Base-by-base conservation (phyloP, 768 basidiomycete genomes). In the Inosperma sp. region DNA sequence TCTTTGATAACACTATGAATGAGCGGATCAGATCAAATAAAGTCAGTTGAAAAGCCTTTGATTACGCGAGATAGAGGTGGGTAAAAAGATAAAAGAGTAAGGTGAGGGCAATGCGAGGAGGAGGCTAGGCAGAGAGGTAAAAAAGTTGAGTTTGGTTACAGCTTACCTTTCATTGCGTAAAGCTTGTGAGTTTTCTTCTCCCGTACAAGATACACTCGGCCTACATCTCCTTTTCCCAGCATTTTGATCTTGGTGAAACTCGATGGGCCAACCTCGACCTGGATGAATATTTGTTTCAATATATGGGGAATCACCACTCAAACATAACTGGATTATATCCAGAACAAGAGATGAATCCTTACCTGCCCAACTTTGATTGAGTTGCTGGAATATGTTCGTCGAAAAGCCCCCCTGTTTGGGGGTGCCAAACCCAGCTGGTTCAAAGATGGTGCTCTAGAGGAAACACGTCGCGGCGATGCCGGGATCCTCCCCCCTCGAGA, bases 91-190 rank as follows among this genome's bases (percentile, higher is more conserved):
- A 51, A 54, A 54, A 60, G 29, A 54, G 52, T 58, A 49, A 58
- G 53, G 58, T 52, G 62, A 52, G 55, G 53, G 51, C 56, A 61
- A 57, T 51, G 55, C 44, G 53, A 65, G 59, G n/a, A n/a, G n/a
- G n/a, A 52, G 22, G 31, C 17, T 34, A 33, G 26, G 23, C 42
- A 37, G 21, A 44, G 23, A 31, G 30, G 31, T 30, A 23, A 39
- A 37, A 44, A 44, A 39, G 36, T n/a, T 17, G 30, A 26, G 27
- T 17, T 29, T 39, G 13, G n/a, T 13, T 5, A 22, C 6, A 45
- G 80, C n/a, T 63, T 75, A 93, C 94, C 94, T 83, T 99, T 99
- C 96, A 99, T 99, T 52, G 96, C 96, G 71, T 84, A 99, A 56
- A 98, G 76, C 71, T 95, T 96, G 61, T 84, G 81, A 42, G 84